phyloP scores from a whole-genome alignment of 2,329 filamentous ascomycete genomes.

The Ophiostoma ulmi region DNA sequence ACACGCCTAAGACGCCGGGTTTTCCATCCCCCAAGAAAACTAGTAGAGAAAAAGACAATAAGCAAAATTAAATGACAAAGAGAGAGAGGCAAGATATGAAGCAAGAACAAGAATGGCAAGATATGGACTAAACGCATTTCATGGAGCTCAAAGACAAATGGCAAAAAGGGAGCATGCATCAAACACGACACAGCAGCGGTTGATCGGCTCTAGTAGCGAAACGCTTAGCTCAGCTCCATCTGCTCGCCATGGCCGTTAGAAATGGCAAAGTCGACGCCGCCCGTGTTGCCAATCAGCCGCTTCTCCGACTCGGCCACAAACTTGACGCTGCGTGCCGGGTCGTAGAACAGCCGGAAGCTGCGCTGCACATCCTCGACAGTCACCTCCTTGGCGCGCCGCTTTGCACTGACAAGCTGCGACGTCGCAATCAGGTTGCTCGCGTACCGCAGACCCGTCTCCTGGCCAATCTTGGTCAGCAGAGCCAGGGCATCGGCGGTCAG shows the following conservation, averaged over 20 bases:
- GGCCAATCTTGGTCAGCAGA: slow-evolving; percentile 89
- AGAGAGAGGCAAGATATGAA: slow-evolving; percentile 13
- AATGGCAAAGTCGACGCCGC: slow-evolving; percentile 65
- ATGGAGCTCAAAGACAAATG: background rate
- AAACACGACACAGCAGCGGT: background rate
- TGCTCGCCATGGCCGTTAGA: slow-evolving; percentile 44
- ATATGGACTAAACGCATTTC: background rate
- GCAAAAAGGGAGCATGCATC: background rate
- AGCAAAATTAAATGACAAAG: slow-evolving; percentile 1
- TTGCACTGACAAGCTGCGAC: slow-evolving; percentile 78
- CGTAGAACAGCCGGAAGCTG: slow-evolving; percentile 91
- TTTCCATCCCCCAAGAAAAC: slow-evolving; percentile 20
- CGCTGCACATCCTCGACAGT: slow-evolving; percentile 84
- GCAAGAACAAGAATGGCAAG: background rate
- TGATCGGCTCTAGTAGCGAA: slow-evolving; percentile 11
- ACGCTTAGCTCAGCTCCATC: slow-evolving; percentile 33
- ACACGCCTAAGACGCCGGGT: slow-evolving; percentile 19
- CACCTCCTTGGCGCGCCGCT: slow-evolving; percentile 79
- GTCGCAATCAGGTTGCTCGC: slow-evolving; percentile 98
- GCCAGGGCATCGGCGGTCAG: slow-evolving; percentile 84
- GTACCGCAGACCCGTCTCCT: slow-evolving; percentile 87
- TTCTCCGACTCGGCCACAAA: slow-evolving; percentile 90
- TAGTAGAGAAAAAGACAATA: slow-evolving; percentile 1
- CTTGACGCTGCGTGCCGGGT: slow-evolving; percentile 78
- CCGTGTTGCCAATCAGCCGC: slow-evolving; percentile 83